Evolutionary conservation across 345 rosid genomes (phyloP), one percentile per base, ranked within the genome.

Genomic region (Sonneratia caseolaris): DNA sequence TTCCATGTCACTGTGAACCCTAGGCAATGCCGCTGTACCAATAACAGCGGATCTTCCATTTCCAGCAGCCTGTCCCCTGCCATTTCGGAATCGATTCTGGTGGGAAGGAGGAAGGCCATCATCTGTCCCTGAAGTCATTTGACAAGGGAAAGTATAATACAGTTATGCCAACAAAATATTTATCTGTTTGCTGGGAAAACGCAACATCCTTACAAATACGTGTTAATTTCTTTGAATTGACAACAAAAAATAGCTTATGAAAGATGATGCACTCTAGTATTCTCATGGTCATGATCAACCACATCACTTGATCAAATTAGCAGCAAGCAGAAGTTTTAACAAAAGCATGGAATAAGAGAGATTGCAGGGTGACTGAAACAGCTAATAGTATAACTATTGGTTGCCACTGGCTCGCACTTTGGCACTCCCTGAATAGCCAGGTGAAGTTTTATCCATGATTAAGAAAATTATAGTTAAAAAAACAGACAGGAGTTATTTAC

Each of bases 51-150:
- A 77, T 75, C 96, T 89, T 72, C 97, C 99, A 88, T 92, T 92
- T 70, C 93, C 96, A 59, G 93, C 77, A 66, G 88, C 77, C 21
- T 81, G 87, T 19, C 80, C 84, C 24, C 87, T 49, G 22, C 56
- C 94, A 84, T 95, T 77, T 75, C 87, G 99, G 79, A 83, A 96
- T 85, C 96, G 88, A 80, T 83, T 86, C 82, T 86, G 96, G 79
- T 88, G 98, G 27, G 97, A 78, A 62, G 99, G 98, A 80, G 98
- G 99, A 57, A 95, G 88, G 78, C 89, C 99, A 78, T 92, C 99
- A 81, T 92, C 99, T 21, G 99, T 92, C 76, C 98, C 99, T 96
- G 84, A 77, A 83, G 74, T 74, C 57, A 37, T 70, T 70, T 71
- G 76, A 74, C 19, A 67, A 59, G 59, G 62, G 35, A 74, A 61